Evolutionary conservation across 2,329 filamentous ascomycete species (phyloP), one percentile per base, ranked within the genome.

Genomic region (Ustulina deusta): DNA sequence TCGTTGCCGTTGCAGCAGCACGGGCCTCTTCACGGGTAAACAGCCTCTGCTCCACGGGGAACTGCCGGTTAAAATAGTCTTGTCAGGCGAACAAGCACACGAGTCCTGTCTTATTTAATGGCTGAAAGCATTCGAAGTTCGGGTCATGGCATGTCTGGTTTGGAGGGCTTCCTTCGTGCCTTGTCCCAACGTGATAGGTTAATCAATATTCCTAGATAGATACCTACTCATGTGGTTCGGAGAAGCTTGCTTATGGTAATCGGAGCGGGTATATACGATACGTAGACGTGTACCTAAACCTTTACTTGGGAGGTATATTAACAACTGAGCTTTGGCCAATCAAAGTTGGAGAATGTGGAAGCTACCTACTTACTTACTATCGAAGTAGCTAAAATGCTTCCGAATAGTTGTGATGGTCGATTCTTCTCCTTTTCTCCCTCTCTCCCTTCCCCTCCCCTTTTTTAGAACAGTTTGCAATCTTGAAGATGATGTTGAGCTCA

Each of bases 1-100:
- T 90, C 83, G 72, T 84, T 89, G 56, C 89, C 89, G 48, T 85
- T 89, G 78, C 88, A 91, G 83, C 89, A 91, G 79, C 89, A 91
- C 0, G 88, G 88, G 70, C 91, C 89, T 29, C 15, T 22, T 36
- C 27, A 20, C 62, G 63, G 63, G 49, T 65, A 65, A 65, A 65
- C 61, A 27, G n/a, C 49, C 38, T 56, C 29, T 36, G 49, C 49
- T 44, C 38, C 49, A 61, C 10, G 49, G 27, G 6, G 32, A 25
- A 10, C 29, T 38, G 27, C 49, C 42, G 57, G 63, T 40, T 65
- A 61, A 65, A 59, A 29, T 49, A 10, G 38, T 17, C 17, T 38
- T 36, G 25, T 25, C 25, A 10, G 40, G 27, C 42, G 29, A 34
- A 25, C 7, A 9, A 40, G 38, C 27, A 27, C 34, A 27, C 11